Conservation (phyloP, 2,329 filamentous ascomycete species). For the Penicillium fuscoglaucum region DNA sequence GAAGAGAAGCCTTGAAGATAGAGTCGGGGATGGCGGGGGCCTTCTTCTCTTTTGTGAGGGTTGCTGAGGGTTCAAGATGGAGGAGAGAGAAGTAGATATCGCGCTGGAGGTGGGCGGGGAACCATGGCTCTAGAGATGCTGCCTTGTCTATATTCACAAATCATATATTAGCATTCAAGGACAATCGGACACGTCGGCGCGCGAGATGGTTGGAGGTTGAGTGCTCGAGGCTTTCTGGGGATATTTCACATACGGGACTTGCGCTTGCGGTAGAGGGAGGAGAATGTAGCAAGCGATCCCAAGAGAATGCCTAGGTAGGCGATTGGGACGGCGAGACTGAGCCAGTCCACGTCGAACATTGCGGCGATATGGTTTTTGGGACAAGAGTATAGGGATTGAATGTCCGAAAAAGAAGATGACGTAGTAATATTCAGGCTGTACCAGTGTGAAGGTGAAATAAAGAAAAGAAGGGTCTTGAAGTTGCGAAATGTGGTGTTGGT, state of each 20-base stretch:
- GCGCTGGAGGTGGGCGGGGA: conserved; percentile 83
- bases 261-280: conserved; percentile 86
- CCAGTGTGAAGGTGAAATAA: neutral
- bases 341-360: conserved; percentile 65
- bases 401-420: neutral
- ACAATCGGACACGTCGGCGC: neutral
- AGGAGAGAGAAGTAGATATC: conserved; percentile 93
- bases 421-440: neutral
- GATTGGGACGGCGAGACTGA: conserved; percentile 80
- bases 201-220: neutral
- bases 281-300: conserved; percentile 88
- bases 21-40: conserved; percentile 72
- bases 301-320: conserved; percentile 86
- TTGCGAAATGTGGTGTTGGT: neutral
- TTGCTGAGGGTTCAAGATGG: conserved; percentile 64
- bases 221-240: neutral
- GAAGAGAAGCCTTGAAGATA: conserved; percentile 80
- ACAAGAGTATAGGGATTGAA: neutral
- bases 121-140: conserved; percentile 90
- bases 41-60: conserved; percentile 62
- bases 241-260: conserved; percentile 66
- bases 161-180: conserved; percentile 19
- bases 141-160: conserved; percentile 57
- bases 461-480: neutral
- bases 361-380: conserved; percentile 16